A percentile compares a stretch with the other conserved stretches of the same genome.
Evolutionary conservation across 176 grass and related monocot genomes (phyloP).

Genomic region (Areca catechu): DNA sequence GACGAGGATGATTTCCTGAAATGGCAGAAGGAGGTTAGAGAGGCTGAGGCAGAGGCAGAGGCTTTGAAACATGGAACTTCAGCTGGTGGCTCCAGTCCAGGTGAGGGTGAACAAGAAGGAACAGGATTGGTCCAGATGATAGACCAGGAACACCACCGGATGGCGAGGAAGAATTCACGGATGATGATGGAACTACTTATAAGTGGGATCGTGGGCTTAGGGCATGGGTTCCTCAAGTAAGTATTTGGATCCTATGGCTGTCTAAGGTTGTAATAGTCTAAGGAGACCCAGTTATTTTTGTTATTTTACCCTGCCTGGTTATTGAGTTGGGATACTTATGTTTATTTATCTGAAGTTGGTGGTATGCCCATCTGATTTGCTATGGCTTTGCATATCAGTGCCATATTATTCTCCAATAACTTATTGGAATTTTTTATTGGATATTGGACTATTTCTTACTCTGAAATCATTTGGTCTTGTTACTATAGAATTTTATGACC

Average conservation of each 20-base stretch:
- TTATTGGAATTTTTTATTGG: too few species aligned
- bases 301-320: too few species aligned
- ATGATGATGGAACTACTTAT: conserved; percentile 87
- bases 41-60: conserved; percentile 39
- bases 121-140: conserved; percentile 30
- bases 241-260: background rate
- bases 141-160: conserved; percentile 66
- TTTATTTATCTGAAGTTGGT: too few species aligned
- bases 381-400: too few species aligned
- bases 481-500: too few species aligned
- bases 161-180: conserved; percentile 91
- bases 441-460: too few species aligned
- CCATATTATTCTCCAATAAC: too few species aligned
- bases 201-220: conserved; percentile 75
- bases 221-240: conserved; percentile 97
- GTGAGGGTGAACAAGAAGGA: conserved; percentile 1
- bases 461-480: too few species aligned
- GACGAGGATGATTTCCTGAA: conserved; percentile 60
- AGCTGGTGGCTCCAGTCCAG: conserved; percentile 4
- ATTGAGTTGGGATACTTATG: too few species aligned
- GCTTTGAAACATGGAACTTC: conserved; percentile 32
- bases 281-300: too few species aligned
- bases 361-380: too few species aligned
- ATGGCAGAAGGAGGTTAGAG: conserved; percentile 73
- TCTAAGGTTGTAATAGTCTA: too few species aligned